These are phyloP conservation scores for Cystobasidiaceae sp. DNA, from an alignment of 1,284 basidiomycete genomes.

Conservation along the genomic window DNA sequence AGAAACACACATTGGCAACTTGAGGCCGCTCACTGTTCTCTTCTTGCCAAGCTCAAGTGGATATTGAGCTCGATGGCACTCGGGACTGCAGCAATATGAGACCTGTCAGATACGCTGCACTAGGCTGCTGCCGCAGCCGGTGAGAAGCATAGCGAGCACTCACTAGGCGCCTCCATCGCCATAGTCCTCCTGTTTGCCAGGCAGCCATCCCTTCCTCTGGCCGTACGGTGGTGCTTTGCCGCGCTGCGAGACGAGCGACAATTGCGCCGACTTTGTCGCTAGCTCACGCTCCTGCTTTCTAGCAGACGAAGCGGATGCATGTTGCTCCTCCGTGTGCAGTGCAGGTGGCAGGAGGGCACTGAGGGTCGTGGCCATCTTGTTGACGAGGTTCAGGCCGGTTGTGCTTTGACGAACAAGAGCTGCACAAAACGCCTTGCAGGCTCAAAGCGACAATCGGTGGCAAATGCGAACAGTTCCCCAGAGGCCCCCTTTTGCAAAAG, in stretches of 20 bases:
- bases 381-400: background rate
- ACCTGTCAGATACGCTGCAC: background rate
- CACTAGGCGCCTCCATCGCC: slow-evolving; percentile 79
- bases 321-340: slow-evolving; percentile 13
- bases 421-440: too few species aligned
- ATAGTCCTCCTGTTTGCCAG: slow-evolving; percentile 73
- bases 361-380: slow-evolving; percentile 21
- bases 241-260: slow-evolving; percentile 1
- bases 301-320: background rate
- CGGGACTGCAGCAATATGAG: slow-evolving; percentile 54
- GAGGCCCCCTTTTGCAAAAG: too few species aligned
- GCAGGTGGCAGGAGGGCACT: slow-evolving; percentile 27
- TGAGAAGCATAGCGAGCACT: background rate
- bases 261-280: slow-evolving; percentile 25
- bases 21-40: slow-evolving; percentile 58
- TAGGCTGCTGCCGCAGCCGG: background rate
- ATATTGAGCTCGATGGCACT: slow-evolving; percentile 96
- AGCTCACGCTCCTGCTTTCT: slow-evolving; percentile 3
- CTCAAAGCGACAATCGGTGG: too few species aligned
- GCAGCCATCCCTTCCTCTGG: slow-evolving; percentile 79
- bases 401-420: background rate
- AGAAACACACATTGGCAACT: background rate
- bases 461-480: too few species aligned
- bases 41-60: slow-evolving; percentile 92
- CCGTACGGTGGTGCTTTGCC: slow-evolving; percentile 66